Conservation (phyloP, 2,329 filamentous ascomycete genomes). For the Xenoacremonium recifei region DNA sequence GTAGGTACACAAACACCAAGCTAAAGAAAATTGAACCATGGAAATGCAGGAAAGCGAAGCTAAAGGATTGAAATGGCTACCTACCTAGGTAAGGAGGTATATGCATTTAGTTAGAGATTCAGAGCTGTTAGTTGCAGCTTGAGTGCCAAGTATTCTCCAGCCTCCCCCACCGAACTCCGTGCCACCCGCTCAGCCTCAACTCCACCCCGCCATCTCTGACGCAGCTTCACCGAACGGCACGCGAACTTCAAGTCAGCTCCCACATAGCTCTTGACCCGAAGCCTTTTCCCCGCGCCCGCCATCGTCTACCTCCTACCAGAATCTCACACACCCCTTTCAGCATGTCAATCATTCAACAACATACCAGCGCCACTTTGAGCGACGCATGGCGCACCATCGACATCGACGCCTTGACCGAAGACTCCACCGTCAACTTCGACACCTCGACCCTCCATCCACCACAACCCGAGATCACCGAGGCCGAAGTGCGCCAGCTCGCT, state of each 20-base stretch:
- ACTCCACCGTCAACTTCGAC: conserved; percentile 90
- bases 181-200: conserved; percentile 24
- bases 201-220: conserved; percentile 33
- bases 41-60: too few species aligned
- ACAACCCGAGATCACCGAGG: conserved; percentile 69
- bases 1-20: too few species aligned
- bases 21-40: too few species aligned
- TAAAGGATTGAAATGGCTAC: too few species aligned
- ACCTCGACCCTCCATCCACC: conserved; percentile 78
- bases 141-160: too few species aligned
- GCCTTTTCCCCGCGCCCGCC: conserved; percentile 14
- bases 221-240: conserved; percentile 23
- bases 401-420: conserved; percentile 86
- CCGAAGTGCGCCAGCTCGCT: conserved; percentile 74
- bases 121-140: neutral
- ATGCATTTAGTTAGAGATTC: neutral
- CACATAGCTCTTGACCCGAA: conserved; percentile 9
- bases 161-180: conserved; percentile 11
- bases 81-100: neutral
- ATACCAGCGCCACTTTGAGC: conserved; percentile 57
- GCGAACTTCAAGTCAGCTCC: conserved; percentile 10
- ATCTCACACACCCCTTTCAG: conserved; percentile 5
- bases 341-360: conserved; percentile 69
- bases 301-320: conserved; percentile 2
- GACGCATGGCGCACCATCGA: conserved; percentile 86